Base-by-base conservation (phyloP, 164 flowering plant species). In the Nelumbo lutea region DNA sequence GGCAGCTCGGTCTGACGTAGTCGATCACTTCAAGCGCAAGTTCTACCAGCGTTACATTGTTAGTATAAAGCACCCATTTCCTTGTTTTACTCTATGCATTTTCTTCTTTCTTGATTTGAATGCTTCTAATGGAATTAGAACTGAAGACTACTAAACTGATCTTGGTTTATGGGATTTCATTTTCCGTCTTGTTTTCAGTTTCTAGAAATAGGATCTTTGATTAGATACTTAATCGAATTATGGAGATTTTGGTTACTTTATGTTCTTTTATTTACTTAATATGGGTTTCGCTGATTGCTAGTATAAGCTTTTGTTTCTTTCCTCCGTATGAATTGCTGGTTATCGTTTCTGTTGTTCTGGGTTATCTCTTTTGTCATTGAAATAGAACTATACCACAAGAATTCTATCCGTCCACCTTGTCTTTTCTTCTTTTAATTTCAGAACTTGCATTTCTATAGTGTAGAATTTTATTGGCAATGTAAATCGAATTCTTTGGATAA, bases 11-110 rank as follows among this genome's bases (percentile, higher is more conserved):
- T 62, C 92, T 43, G 97, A 90, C 47, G 98, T 93, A 51, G 76
- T 86, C 63, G 82, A 80, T 62, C 91, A 96, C 84, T 96, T 71
- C 94, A 96, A 91, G 85, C 96, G 84, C 85, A 96, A 96, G 81
- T 96, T 96, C 83, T 96, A 91, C 78, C 93, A 96, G 82, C 91
- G 97, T 7, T 84, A 74, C 87, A 87, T 96, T 72, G 99, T 93
- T 42, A 52, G 80, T 72, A 9, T 9, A 11, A 10, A n/a, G 6
- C 13, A 27, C 53, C 47, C 42, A 40, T 7, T 38, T 70, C 7
- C 27, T 27, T 27, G 27, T 51, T 42, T 44, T n/a, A 4, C 43
- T 51, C 9, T 11, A 10, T 6, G 27, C 27, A 27, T 56, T 40
- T 65, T 14, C 57, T 52, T 61, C 27, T 41, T 1, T 9, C 63